Evolutionary conservation across 2,329 filamentous ascomycete genomes (phyloP), one percentile per base, ranked within the genome.

Genomic region (Trichoderma sp.): DNA sequence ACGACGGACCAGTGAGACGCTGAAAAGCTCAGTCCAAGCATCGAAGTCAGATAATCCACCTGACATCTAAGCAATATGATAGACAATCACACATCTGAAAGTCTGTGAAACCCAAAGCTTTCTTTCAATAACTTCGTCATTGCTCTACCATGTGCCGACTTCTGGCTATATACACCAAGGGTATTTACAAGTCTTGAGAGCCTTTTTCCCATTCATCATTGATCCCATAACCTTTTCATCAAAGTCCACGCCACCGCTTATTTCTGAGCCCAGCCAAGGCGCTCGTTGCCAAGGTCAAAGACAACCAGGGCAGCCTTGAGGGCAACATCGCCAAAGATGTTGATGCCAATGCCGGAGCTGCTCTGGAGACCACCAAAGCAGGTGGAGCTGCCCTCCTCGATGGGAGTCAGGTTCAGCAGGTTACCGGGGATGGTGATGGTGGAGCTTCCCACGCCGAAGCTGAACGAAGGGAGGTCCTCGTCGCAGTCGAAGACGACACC

Each of bases 281-380:
- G 78, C 72, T 78, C 81, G 73, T 85, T 84, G 55, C 82, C 83
- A 41, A 76, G 79, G 70, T 85, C 82, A 72, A 85, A 85, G 21
- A 80, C 83, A 19, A 85, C 82, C 69, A 85, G 84, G 68, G 85
- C 81, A 47, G 82, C 82, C 77, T 86, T 86, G 76, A 86, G 84
- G 71, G 86, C 82, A 67, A 86, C 79, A 69, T 86, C 84, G 17
- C 84, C 84, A 71, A 83, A 86, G 71, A 91, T 88, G 75, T 87
- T 84, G 30, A 81, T 78, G 60, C 67, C 67, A 15, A 66, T 62
- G 17, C 26, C 65, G 21, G 80, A 78, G 63, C 83, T 86, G 54
- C 82, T 80, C 78, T 91, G 88, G 19, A 91, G 77, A 70, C 88
- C 88, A 67, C 88, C 88, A 68, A 88, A 90, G 79, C 88, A 91